Conservation (phyloP, 108 stramenopile genomes). For the Cyclostephanos tholiformis region DNA sequence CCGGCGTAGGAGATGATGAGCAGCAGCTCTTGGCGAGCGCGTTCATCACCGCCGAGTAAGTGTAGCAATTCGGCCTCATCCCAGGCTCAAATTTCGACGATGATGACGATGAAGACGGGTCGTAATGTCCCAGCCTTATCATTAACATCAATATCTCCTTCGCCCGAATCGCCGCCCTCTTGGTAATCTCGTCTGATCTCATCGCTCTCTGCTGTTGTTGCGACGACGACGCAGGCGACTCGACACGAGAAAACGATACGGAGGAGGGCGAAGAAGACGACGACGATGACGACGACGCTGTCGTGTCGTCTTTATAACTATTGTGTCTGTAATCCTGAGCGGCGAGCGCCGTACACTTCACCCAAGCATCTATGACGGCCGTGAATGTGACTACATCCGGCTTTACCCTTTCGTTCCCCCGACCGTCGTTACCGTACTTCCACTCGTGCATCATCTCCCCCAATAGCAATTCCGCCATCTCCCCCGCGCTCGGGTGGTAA, state of each 20-base stretch:
- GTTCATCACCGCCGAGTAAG: constrained; percentile 59
- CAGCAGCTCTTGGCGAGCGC: constrained; percentile 62
- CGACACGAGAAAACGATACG: not conserved
- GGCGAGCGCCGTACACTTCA: constrained; percentile 53
- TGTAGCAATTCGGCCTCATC: constrained; percentile 54
- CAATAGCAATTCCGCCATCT: constrained; percentile 62
- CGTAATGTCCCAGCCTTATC: constrained; percentile 48
- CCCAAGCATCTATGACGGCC: constrained; percentile 61
- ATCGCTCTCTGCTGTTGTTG: constrained; percentile 13
- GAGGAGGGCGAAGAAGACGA: not conserved
- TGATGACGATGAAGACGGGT: constrained; percentile 9
- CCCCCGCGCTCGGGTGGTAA: constrained; percentile 45
- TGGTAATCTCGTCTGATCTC: constrained; percentile 44
- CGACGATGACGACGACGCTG: not conserved
- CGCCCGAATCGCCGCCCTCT: constrained; percentile 38
- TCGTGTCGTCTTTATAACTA: not conserved
- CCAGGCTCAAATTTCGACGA: constrained; percentile 35
- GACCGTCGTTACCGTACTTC: constrained; percentile 17
- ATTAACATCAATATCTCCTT: constrained; percentile 49
- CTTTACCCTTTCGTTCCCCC: constrained; percentile 48
- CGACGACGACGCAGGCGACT: not conserved
- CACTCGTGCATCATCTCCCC: constrained; percentile 61
- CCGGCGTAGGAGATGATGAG: constrained; percentile 14
- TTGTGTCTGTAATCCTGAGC: constrained; percentile 39
- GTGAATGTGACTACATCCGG: constrained; percentile 77